Evolutionary conservation across 441 rosid genomes (phyloP), one percentile per base, ranked within the genome.

Genomic region (Jatropha podagrica): DNA sequence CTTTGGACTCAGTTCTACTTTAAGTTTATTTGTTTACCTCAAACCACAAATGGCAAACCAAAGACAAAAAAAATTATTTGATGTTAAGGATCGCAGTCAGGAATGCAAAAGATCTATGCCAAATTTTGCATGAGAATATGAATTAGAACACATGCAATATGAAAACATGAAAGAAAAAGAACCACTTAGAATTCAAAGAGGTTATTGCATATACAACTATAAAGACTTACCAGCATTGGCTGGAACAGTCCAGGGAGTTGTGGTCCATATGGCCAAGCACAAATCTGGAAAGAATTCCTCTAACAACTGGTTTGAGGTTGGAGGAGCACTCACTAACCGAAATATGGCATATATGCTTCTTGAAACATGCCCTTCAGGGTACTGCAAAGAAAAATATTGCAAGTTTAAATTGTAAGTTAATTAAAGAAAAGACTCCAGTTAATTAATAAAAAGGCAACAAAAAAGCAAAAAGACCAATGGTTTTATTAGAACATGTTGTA

Each of bases 211-310:
- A 46, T 44, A 55, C 46, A 38, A 14, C 40, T 5, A 68, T 71
- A 64, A 68, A 62, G 41, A 77, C 84, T 74, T 78, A 91, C 99
- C 99, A 61, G 97, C 97, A 84, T 96, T 96, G 79, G 97, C 99
- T 69, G 97, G 99, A 81, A 94, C 71, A 9, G 98, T 96, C 99
- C 97, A 96, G 3, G 99, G 99, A 74, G 99, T 93, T 74, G 99
- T 96, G 68, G 99, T 96, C 99, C 99, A 96, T 76, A 92, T 86
- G 69, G 97, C 97, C 88, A 96, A 78, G 78, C 81, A 81, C 80
- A 96, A 78, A 85, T 94, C 86, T 49, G 98, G 97, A 77, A 84
- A 81, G 79, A 92, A 92, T 72, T 91, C 95, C 69, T 88, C 83
- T 73, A 96, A 73, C 68, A 86, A 74, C 64, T 82, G 86, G 69